Conservation (phyloP, 768 basidiomycete genomes). For the Multifurca ochricompacta region DNA sequence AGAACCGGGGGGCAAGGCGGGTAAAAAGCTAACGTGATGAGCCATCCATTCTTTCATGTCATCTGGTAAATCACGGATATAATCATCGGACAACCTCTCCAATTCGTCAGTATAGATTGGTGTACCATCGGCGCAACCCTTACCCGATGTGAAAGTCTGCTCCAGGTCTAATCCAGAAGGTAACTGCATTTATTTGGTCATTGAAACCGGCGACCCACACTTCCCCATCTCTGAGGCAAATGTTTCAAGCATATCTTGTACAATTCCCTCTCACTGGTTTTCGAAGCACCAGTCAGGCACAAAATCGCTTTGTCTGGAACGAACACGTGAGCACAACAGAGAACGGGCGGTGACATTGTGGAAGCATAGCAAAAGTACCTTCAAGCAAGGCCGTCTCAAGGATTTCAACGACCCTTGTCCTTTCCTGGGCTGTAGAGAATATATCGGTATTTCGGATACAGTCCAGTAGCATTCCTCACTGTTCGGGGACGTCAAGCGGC, state of each 20-base stretch:
- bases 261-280: not conserved
- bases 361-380: not conserved
- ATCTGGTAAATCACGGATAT: not conserved
- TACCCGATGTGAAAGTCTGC: constrained; percentile 1
- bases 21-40: not conserved
- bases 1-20: not conserved
- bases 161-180: constrained; percentile 13
- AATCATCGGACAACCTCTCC: not conserved
- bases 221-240: constrained; percentile 2
- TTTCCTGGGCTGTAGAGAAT: not conserved
- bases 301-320: constrained; percentile 4
- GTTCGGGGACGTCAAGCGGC: not conserved
- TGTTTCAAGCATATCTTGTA: not conserved
- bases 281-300: constrained; percentile 4
- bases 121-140: not conserved
- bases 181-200: not conserved
- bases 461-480: not conserved
- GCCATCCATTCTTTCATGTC: not conserved
- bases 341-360: no score
- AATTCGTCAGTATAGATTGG: not conserved
- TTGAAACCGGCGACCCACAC: constrained; percentile 8
- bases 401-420: not conserved
- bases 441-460: not conserved
- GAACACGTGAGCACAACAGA: not conserved
- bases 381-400: not conserved